Base-by-base conservation (phyloP, 306 rosid genomes). In the Lathyrus aphaca region DNA sequence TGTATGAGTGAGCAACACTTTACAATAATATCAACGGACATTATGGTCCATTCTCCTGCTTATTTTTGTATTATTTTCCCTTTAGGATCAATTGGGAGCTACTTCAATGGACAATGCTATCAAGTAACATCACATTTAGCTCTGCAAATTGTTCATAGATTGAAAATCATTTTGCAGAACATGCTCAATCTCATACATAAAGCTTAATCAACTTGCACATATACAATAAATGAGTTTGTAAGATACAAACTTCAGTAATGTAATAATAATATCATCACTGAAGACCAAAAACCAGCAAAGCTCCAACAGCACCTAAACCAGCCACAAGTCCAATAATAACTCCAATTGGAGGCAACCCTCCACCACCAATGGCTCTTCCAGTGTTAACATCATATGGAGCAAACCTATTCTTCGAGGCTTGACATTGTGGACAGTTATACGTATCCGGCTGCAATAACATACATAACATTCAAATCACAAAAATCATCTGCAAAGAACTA, bases 221-320 rank as follows among this genome's bases (percentile, higher is more conserved):
- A 61, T 53, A 45, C 54, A 53, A 54, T 37, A 55, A 29, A 72
- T 53, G 61, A 58, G 79, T 44, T 27, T 66, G 25, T 56, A 35
- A 51, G 49, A 10, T 51, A 38, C 25, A 75, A 50, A 38, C 64
- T 60, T 44, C 39, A n/a, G 13, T 59, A 40, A 43, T 8, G 45
- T 55, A 37, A 37, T 43, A 5, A 49, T 39, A 8, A 54, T 56
- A 17, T 55, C 19, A 64, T 87, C 83, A 95, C 80, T 94, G 99
- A 83, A 95, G 97, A 66, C 97, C 97, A 84, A 84, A 95, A 30
- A 91, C 83, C 86, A 95, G 99, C 89, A 95, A 79, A 19, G 99
- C 97, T 66, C 91, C 97, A 32, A 91, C 91, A 14, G 78, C 99
- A 73, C 86, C 96, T 40, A 95, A 3, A 53, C 99, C 99, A 69